phyloP scores from a whole-genome alignment of 208 protist genomes.

The Entamoeba invadens region DNA sequence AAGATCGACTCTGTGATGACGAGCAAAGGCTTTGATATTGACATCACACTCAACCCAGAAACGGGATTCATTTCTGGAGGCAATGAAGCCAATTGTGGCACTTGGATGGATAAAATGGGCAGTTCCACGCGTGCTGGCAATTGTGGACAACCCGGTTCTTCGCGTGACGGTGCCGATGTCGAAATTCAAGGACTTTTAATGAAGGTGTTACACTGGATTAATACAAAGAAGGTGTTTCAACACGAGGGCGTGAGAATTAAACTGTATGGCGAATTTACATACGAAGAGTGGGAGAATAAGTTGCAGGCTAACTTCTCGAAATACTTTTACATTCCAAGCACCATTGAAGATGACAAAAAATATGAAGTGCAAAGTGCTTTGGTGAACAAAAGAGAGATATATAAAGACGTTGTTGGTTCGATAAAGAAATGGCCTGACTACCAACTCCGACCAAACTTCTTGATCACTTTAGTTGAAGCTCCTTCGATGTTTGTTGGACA shows the following conservation, averaged over 20 bases:
- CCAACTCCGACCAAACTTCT: slow-evolving; percentile 48
- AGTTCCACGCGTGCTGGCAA: slow-evolving; percentile 22
- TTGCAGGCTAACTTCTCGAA: neutral
- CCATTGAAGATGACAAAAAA: neutral
- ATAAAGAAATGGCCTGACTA: slow-evolving; percentile 35
- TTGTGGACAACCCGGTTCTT: slow-evolving; percentile 45
- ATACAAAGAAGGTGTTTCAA: neutral
- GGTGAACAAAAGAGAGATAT: slow-evolving; percentile 40
- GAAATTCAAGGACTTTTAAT: slow-evolving; percentile 40
- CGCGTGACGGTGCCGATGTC: slow-evolving; percentile 48
- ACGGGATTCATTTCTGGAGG: slow-evolving; percentile 52
- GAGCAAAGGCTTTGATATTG: slow-evolving; percentile 46
- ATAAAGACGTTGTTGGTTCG: slow-evolving; percentile 46
- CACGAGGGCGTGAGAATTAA: neutral
- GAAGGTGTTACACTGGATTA: neutral
- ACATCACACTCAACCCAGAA: slow-evolving; percentile 22
- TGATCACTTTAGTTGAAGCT: slow-evolving; percentile 46
- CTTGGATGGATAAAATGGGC: slow-evolving; percentile 68
- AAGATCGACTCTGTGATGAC: slow-evolving; percentile 48
- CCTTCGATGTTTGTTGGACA: neutral
- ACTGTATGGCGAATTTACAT: neutral
- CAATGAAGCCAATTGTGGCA: slow-evolving; percentile 49
- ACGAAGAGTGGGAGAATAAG: neutral
- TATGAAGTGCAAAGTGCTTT: slow-evolving; percentile 24
- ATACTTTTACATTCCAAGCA: slow-evolving; percentile 10